These are phyloP conservation scores for Klebsormidium nitens DNA, from an alignment of 139 green algal genomes.

Conservation along the genomic window DNA sequence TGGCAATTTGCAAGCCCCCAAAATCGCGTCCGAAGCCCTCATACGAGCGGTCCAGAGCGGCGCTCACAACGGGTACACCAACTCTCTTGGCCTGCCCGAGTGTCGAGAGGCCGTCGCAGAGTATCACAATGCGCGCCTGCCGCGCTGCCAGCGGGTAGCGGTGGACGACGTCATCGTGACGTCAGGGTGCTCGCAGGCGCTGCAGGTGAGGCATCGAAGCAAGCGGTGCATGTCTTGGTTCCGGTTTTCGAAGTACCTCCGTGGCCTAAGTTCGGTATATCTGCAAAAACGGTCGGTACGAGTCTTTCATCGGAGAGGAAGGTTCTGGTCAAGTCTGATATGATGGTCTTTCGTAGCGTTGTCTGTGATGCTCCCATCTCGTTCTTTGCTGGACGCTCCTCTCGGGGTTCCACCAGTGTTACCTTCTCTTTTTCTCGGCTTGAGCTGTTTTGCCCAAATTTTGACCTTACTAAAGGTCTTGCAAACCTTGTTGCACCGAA, in stretches of 20 bases:
- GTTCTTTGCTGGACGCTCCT: too few relatives aligned
- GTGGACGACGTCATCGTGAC: conserved; percentile 34
- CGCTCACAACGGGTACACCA: conserved; percentile 40
- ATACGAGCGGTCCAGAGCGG: not conserved
- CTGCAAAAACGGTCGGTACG: too few relatives aligned
- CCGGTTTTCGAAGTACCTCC: too few relatives aligned
- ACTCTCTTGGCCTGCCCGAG: conserved; percentile 23
- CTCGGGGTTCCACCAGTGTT: too few relatives aligned
- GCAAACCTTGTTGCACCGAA: not conserved
- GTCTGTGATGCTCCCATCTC: too few relatives aligned
- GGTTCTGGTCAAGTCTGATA: too few relatives aligned
- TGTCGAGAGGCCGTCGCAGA: conserved; percentile 13
- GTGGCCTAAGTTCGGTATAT: too few relatives aligned
- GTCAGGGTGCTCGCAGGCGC: conserved; percentile 33
- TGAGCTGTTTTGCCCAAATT: not conserved
- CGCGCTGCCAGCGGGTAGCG: not conserved
- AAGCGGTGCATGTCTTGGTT: too few relatives aligned
- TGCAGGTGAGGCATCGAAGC: conserved; percentile 30
- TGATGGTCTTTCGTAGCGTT: too few relatives aligned
- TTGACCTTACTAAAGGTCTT: not conserved
- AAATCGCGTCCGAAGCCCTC: conserved; percentile 15
- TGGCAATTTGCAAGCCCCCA: conserved; percentile 18
- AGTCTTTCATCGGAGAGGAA: too few relatives aligned
- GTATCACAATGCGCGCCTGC: not conserved
- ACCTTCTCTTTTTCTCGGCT: too few relatives aligned